Conservation (phyloP, 1,284 basidiomycete species). For the Cutaneotrichosporon curvatum region DNA sequence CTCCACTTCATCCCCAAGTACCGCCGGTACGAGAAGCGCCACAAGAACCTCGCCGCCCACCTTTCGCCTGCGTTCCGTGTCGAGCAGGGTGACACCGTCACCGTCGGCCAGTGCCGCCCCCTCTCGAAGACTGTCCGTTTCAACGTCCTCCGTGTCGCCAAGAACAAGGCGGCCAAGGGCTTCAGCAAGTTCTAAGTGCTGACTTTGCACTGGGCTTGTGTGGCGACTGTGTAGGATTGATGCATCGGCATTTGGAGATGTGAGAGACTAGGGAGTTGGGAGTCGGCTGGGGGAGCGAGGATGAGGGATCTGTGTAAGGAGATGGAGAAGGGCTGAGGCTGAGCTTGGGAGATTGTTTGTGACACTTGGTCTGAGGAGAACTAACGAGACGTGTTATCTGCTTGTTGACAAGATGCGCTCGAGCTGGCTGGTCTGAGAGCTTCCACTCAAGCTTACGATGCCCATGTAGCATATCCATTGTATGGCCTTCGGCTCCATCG, state of each 20-base stretch:
- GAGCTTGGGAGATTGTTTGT: too few species aligned
- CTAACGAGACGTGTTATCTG: too few species aligned
- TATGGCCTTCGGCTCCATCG: too few species aligned
- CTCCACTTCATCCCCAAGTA: constrained; percentile 98
- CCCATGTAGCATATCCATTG: too few species aligned
- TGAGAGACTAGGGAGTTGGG: neutral
- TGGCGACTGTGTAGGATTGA: constrained; percentile 19
- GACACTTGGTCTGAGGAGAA: too few species aligned
- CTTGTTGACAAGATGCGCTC: too few species aligned
- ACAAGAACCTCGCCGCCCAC: constrained; percentile 98
- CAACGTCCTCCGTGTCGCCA: constrained; percentile 85
- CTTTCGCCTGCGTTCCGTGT: constrained; percentile 98
- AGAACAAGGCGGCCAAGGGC: constrained; percentile 82
- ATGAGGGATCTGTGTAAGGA: too few species aligned
- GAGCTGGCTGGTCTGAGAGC: too few species aligned
- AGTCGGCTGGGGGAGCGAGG: too few species aligned
- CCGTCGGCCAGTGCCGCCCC: constrained; percentile 98
- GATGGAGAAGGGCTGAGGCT: too few species aligned
- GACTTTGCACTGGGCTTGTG: constrained; percentile 3
- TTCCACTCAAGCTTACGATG: too few species aligned
- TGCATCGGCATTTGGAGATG: constrained; percentile 15
- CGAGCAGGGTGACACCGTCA: constrained; percentile 84
- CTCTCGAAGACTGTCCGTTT: constrained; percentile 98
- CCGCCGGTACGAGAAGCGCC: constrained; percentile 94
- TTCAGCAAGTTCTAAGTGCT: constrained; percentile 84